Base-by-base conservation (phyloP, 257 asterid genomes). In the Scutellaria baicalensis region DNA sequence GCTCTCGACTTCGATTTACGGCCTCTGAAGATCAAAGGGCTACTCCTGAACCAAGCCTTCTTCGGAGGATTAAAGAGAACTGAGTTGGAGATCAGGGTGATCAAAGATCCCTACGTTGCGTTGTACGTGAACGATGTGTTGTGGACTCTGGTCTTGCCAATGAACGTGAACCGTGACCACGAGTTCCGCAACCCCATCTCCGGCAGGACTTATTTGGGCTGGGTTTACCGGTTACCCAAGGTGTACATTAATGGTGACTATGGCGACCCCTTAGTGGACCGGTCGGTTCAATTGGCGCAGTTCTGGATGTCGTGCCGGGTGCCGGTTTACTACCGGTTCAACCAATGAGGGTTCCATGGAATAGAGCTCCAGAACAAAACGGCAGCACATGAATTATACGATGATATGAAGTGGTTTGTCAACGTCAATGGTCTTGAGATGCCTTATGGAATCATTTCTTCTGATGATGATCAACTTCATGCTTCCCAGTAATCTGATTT, bases 71-170 rank as follows among this genome's bases (percentile, higher is more conserved):
- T 55, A 0, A 0, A 12, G 3, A 59, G 75, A 6, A 81, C 81
- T 0, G 8, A 42, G 1, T 78, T 83, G 0, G 85, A 81, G 40
- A 59, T 71, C 68, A 40, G 77, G 6, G 39, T 74, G 4, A 13
- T 35, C 0, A 75, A 81, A 0, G 83, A 79, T 48, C 58, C 79
- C 0, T 35, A 51, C 55, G 72, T 77, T 0, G 45, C 85, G 0
- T 36, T 81, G 7, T 74, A 63, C 16, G 35, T 81, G 5, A 68
- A 60, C 5, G 70, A 81, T 8, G 70, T 77, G 2, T 48, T 70
- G 5, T 81, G 85, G 85, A 9, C 51, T 0, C 71, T 81, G 11
- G 83, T 61, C 1, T 9, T 81, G 77, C 83, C 83, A 0, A 2
- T 0, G 3, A 33, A 42, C 0, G 12, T 17, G 8, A 58, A 50